A percentile compares a stretch with the other conserved stretches of the same genome.
Evolutionary conservation across 371 early-diverging fungal genomes (phyloP).

Genomic region (Mucor saturninus): DNA sequence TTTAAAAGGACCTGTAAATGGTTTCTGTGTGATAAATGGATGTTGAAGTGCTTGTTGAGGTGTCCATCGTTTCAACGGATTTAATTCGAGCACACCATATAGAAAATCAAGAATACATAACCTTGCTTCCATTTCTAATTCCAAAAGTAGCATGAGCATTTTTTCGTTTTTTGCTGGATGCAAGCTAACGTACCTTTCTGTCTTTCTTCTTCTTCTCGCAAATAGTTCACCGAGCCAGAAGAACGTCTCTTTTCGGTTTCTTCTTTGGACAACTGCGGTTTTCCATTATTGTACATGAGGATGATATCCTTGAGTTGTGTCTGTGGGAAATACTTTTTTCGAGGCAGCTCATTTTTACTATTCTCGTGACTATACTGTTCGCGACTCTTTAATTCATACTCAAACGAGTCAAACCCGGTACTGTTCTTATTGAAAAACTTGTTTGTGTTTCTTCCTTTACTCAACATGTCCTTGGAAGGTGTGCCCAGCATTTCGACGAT

Average conservation of each 20-base stretch:
- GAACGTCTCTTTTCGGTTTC: slow-evolving; percentile 42
- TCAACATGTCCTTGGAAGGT: slow-evolving; percentile 45
- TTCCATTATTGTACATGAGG: slow-evolving; percentile 70
- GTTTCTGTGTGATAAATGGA: slow-evolving; percentile 93
- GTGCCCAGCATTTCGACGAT: slow-evolving; percentile 88
- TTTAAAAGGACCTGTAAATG: slow-evolving; percentile 64
- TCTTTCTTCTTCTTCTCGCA: slow-evolving; percentile 11
- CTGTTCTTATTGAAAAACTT: slow-evolving; percentile 36
- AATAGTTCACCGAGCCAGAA: background rate
- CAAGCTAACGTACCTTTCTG: slow-evolving; percentile 12
- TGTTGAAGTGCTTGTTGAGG: slow-evolving; percentile 92
- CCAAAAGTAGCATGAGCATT: background rate
- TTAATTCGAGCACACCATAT: slow-evolving; percentile 81
- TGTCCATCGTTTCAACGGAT: slow-evolving; percentile 93
- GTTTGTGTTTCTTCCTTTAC: slow-evolving; percentile 36
- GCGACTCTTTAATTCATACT: slow-evolving; percentile 79
- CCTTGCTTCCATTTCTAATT: slow-evolving; percentile 68
- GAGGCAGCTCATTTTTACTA: slow-evolving; percentile 75
- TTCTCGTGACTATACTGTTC: slow-evolving; percentile 83
- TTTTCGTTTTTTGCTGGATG: background rate
- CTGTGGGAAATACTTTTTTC: slow-evolving; percentile 87
- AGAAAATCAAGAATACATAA: slow-evolving; percentile 88
- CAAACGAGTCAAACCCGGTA: slow-evolving; percentile 42
- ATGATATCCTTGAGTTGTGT: slow-evolving; percentile 82
- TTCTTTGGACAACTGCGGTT: slow-evolving; percentile 60